Evolutionary conservation across 768 basidiomycete genomes (phyloP), one percentile per base, ranked within the genome.

Genomic region (Omphalotus guepiniiformis): DNA sequence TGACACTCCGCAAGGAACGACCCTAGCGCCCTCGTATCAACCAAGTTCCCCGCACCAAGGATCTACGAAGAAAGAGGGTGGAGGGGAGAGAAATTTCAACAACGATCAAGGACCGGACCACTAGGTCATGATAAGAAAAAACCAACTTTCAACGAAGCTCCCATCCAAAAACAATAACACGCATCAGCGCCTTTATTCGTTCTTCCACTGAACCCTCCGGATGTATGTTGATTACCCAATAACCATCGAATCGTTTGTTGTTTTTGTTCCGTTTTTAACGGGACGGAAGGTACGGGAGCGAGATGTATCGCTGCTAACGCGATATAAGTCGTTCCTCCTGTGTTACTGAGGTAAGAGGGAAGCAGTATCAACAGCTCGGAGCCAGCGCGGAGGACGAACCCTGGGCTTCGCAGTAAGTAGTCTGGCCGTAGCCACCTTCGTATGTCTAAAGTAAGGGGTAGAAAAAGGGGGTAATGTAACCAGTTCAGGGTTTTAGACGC

Each of bases 81-180:
- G 21, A 44, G 23, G 25, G 15, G 48, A 36, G 45, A 44, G 37
- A 40, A 18, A 35, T 29, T 18, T 32, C 48, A 16, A 48, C 32
- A 19, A 39, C 43, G 21, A 40, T 27, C 42, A 47, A 47, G 19
- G 19, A 39, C 47, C 18, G 29, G 21, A 41, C 13, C 38, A 32
- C 7, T 19, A 39, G 18, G 27, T 18, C 6, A 44, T 5, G 32
- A 16, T n/a, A 40, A 40, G 30, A 23, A 27, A 23, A 19, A 30
- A 61, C 78, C 42, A 52, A 94, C 94, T 59, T 77, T 65, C 8
- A 97, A 64, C 0, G 89, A 74, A 7, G 83, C 93, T 3, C 89
- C 85, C 55, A 86, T 87, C 95, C 95, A 99, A 64, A 96, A 98
- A 53, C 88, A 90, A 64, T 99, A 99, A 62, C 95, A 99, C 2